A percentile compares a stretch with the other conserved stretches of the same genome.
Evolutionary conservation across 257 asterid genomes (phyloP).

Genomic region (Ophiorrhiza pumila): DNA sequence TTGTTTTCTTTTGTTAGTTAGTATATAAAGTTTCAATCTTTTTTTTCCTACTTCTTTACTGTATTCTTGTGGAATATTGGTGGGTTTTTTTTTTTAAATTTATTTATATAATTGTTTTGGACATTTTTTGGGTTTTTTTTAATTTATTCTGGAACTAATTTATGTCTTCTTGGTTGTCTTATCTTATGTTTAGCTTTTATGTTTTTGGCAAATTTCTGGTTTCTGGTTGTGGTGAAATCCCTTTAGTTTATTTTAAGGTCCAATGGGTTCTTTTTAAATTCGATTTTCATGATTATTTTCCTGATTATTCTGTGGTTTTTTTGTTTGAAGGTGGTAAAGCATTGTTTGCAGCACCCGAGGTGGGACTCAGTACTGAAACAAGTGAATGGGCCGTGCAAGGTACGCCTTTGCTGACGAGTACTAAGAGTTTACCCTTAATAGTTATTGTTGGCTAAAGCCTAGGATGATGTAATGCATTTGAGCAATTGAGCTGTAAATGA

Average conservation of each 20-base stretch:
- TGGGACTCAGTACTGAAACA: conserved; percentile 53
- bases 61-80: too few relatives aligned
- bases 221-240: background rate
- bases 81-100: background rate
- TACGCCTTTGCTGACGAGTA: conserved; percentile 8
- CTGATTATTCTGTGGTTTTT: background rate
- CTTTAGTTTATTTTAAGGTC: background rate
- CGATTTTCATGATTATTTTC: background rate
- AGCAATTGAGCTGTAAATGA: too few relatives aligned
- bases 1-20: too few relatives aligned
- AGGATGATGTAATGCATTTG: too few relatives aligned
- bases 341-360: conserved; percentile 64
- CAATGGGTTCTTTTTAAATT: background rate
- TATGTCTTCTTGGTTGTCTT: background rate
- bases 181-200: background rate
- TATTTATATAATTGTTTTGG: background rate
- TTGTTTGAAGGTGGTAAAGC: conserved; percentile 41
- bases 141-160: background rate
- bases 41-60: background rate
- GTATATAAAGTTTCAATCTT: background rate
- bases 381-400: conserved; percentile 97
- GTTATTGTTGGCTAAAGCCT: too few relatives aligned
- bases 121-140: background rate
- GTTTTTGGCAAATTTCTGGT: background rate
- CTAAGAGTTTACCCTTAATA: background rate